Base-by-base conservation (phyloP, 441 rosid species). In the Syzygium syzygioides region DNA sequence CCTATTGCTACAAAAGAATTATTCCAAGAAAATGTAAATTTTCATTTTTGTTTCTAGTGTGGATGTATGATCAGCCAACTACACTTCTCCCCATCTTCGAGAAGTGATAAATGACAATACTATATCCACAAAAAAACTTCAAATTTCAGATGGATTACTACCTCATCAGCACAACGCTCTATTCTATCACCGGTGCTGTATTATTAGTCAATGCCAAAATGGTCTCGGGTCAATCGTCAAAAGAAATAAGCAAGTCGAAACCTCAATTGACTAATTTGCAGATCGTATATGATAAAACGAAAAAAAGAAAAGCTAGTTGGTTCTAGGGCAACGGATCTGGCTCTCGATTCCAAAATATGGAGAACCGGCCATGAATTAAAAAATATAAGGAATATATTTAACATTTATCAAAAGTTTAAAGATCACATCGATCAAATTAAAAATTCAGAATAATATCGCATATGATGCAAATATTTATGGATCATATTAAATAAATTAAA, bases 271-370 rank as follows among this genome's bases (percentile, higher is more conserved):
- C 34, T 64, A 7, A 64, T 30, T 30, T 4, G 12, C 37, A 64
- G 4, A 30, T 17, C 18, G 45, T 18, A 2, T 4, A 32, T 32
- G 13, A 9, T 10, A 18, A 18, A 32, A 66, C 9, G 41, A 37
- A 32, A 66, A 17, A 32, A 66, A 2, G 3, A 60, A 32, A 66
- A 66, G 41, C 41, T 6, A 0, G 37, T 1, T 23, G 23, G 19
- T 66, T 17, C 0, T 0, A 17, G 2, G 20, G 76, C 23, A 8
- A 4, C 1, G 1, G 11, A 64, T 30, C 37, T 1, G 0, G 5
- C 11, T 14, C 41, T 66, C 12, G 0, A 0, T 66, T 18, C 12
- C 20, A 32, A 66, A 30, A 1, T 32, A 17, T 3, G 3, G 3
- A 32, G 23, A 0, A 0, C 3, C 3, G 5, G 0, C 9, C 9